A percentile compares a stretch with the other conserved stretches of the same genome.
phyloP scores from a whole-genome alignment of 371 early-diverging fungal genomes.

The Lichtheimia ornata region DNA sequence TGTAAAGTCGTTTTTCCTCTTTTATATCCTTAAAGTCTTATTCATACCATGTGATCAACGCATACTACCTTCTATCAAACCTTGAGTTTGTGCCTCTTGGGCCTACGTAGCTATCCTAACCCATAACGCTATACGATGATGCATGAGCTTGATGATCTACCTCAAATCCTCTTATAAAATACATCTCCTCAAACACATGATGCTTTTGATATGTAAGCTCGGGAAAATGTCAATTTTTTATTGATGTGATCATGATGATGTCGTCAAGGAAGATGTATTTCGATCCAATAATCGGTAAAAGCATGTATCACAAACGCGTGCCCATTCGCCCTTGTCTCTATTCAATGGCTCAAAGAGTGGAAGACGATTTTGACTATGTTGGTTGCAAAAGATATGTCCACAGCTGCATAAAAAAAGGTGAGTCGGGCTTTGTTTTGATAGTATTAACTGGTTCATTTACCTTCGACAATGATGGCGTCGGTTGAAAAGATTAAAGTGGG shows the following conservation, averaged over 20 bases:
- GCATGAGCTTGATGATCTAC: no score
- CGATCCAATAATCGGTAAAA: conserved; percentile 18
- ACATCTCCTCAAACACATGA: no score
- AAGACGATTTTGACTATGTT: conserved; percentile 25
- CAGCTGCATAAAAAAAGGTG: conserved; percentile 15
- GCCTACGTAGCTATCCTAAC: no score
- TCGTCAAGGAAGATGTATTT: not conserved
- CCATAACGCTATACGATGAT: no score
- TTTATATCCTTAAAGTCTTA: no score
- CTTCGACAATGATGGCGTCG: conserved; percentile 32
- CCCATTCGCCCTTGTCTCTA: conserved; percentile 23
- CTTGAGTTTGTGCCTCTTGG: no score
- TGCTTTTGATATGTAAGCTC: no score
- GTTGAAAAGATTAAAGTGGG: conserved; percentile 16
- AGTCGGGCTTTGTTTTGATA: not conserved
- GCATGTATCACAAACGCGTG: conserved; percentile 29
- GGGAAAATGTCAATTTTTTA: not conserved
- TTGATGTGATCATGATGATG: not conserved
- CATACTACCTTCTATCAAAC: no score
- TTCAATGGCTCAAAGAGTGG: conserved; percentile 19
- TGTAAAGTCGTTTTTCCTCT: no score
- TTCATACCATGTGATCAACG: no score
- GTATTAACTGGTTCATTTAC: conserved; percentile 13
- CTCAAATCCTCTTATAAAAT: no score
- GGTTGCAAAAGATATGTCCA: conserved; percentile 27